These are phyloP conservation scores for Casuarina cunninghamiana DNA, from an alignment of 306 rosid species.

Conservation along the genomic window DNA sequence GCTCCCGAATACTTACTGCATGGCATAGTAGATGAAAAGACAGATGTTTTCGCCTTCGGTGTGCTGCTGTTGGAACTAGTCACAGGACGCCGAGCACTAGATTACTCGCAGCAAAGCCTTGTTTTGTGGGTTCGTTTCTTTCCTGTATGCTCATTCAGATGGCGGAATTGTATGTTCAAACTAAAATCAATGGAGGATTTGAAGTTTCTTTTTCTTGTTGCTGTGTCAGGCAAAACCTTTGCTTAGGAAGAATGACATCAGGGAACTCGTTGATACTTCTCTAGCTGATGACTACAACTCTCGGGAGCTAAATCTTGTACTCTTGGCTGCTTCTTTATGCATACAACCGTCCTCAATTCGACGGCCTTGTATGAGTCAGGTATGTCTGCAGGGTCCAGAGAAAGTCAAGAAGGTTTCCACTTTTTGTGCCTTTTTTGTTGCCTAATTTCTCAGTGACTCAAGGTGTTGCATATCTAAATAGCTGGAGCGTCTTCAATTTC, in stretches of 20 bases:
- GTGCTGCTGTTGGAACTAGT: constrained; percentile 83
- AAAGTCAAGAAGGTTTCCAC: too few species aligned
- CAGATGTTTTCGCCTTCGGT: constrained; percentile 90
- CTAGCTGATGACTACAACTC: constrained; percentile 50
- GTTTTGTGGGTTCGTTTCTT: constrained; percentile 76
- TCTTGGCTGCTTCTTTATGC: constrained; percentile 81
- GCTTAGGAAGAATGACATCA: constrained; percentile 60
- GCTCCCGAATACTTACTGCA: constrained; percentile 93
- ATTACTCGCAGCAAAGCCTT: constrained; percentile 93
- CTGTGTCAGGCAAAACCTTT: constrained; percentile 75
- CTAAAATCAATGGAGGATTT: background rate
- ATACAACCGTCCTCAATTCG: constrained; percentile 80
- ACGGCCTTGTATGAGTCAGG: constrained; percentile 85
- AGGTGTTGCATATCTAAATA: too few species aligned
- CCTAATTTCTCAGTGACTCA: too few species aligned
- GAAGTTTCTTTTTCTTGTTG: background rate
- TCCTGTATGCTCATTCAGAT: background rate
- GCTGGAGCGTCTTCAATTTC: too few species aligned
- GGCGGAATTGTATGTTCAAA: background rate
- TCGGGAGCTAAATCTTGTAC: constrained; percentile 57
- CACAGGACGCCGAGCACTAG: constrained; percentile 91
- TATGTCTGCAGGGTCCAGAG: constrained; percentile 1
- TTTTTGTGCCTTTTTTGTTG: too few species aligned
- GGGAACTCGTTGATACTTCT: constrained; percentile 66
- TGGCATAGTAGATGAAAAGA: constrained; percentile 95